Base-by-base conservation (phyloP, 2,329 filamentous ascomycete species). In the Reticulascus tulasneorum region DNA sequence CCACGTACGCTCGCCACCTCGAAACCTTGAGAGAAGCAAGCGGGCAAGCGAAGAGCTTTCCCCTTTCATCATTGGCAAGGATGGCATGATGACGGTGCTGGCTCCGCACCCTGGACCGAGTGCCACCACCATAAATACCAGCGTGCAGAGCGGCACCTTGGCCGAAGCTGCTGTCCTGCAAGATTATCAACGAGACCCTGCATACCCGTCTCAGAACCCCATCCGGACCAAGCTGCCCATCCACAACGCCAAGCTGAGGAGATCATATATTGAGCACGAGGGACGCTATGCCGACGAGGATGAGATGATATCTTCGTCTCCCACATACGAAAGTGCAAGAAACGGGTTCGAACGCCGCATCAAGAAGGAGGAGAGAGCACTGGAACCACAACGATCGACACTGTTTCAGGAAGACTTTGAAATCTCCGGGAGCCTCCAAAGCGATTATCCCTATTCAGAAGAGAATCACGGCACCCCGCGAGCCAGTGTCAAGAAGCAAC, bases 221-320 rank as follows among this genome's bases (percentile, higher is more conserved):
- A 51, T 38, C 15, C 54, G 57, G 16, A 48, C 59, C 13, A 62
- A 56, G 30, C 52, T 68, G n/a, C 56, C 67, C 1, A 48, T 67
- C 38, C 60, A 67, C 15, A 63, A 69, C 33, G 44, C 54, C 9
- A 52, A 46, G 13, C 47, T 57, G 25, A 46, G 49, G 29, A 54
- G 48, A 26, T 44, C 50, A n/a, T 47, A 54, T 31, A 33, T 33
- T 20, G 50, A 46, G 10, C 45, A 36, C 17, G 9, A 36, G 32
- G 25, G 28, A 29, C 9, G 50, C 51, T 6, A 49, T 48, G n/a
- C 38, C 35, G 13, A 51, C 47, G 28, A 50, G 48, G 19, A 50
- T 37, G 46, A 48, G 43, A 50, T 20, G 40, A 55, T 45, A 20
- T 46, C 47, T 24, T 56, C 52, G 47, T n/a, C 33, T 45, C 23